A percentile compares a stretch with the other conserved stretches of the same genome.
Evolutionary conservation across 2,329 filamentous ascomycete species (phyloP).

Genomic region (Sclerotiophoma versabilis): DNA sequence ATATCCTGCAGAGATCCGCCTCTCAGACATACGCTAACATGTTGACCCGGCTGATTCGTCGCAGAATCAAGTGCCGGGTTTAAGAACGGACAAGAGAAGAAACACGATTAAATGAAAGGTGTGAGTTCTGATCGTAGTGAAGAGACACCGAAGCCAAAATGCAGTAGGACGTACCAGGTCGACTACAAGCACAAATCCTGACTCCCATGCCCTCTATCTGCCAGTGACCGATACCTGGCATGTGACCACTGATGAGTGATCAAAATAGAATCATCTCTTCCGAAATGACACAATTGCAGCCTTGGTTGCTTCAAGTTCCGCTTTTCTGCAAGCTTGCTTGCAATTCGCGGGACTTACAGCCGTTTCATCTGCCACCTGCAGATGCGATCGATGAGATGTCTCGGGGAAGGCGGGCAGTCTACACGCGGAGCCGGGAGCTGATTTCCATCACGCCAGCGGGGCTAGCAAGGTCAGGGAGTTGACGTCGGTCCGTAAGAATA

Average conservation of each 20-base stretch:
- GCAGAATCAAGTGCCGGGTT: too few relatives aligned
- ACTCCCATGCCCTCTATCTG: too few relatives aligned
- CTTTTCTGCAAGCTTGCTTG: not conserved
- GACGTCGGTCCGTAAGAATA: conserved; percentile 7
- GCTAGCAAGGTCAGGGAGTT: conserved; percentile 10
- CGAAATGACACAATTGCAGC: not conserved
- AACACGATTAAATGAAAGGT: too few relatives aligned
- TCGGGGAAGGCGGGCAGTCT: conserved; percentile 12
- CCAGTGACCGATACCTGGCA: not conserved
- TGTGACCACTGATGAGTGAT: not conserved
- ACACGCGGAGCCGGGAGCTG: conserved; percentile 8
- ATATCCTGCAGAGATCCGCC: not conserved
- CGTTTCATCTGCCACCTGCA: conserved; percentile 4
- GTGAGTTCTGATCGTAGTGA: too few relatives aligned
- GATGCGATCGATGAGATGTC: conserved; percentile 1
- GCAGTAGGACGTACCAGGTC: too few relatives aligned
- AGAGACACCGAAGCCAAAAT: too few relatives aligned
- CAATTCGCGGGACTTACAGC: not conserved
- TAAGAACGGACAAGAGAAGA: too few relatives aligned
- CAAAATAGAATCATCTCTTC: not conserved
- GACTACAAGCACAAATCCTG: too few relatives aligned
- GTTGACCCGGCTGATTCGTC: not conserved
- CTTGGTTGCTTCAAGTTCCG: too few relatives aligned
- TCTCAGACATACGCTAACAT: not conserved
- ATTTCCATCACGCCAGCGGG: conserved; percentile 7